phyloP scores from a whole-genome alignment of 768 basidiomycete species.

The Suillus decipiens region DNA sequence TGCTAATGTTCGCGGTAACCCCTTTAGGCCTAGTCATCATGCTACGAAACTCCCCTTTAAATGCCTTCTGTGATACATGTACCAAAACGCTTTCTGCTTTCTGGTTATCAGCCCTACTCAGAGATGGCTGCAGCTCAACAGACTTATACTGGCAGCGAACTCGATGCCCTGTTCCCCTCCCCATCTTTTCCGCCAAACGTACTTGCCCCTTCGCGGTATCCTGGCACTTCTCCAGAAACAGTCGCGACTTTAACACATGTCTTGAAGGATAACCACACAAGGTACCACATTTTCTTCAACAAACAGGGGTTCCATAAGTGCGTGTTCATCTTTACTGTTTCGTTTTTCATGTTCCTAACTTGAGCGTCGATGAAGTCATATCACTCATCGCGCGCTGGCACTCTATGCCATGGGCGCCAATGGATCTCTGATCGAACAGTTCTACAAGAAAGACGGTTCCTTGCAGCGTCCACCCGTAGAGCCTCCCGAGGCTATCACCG shows the following conservation, averaged over 20 bases:
- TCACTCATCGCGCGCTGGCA: conserved; percentile 32
- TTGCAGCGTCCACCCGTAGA: conserved; percentile 27
- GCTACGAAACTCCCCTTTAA: too few relatives aligned
- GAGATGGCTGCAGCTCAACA: neutral
- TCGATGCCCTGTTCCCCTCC: conserved; percentile 13
- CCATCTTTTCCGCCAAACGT: conserved; percentile 10
- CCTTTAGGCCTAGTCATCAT: too few relatives aligned
- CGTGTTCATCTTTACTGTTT: conserved; percentile 11
- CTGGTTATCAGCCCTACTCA: neutral
- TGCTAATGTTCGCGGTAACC: too few relatives aligned
- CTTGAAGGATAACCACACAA: conserved; percentile 51
- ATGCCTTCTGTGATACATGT: too few relatives aligned
- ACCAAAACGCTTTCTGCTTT: too few relatives aligned
- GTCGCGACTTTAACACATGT: conserved; percentile 29
- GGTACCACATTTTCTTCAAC: conserved; percentile 52
- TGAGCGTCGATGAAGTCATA: conserved; percentile 22
- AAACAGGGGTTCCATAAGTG: conserved; percentile 54
- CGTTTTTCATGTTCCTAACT: neutral
- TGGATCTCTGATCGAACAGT: conserved; percentile 24
- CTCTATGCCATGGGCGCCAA: conserved; percentile 30
- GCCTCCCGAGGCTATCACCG: conserved; percentile 26
- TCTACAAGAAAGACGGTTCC: conserved; percentile 24
- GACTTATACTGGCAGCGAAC: neutral
- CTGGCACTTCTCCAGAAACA: conserved; percentile 25
- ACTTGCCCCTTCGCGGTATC: conserved; percentile 7